A percentile compares a stretch with the other conserved stretches of the same genome.
These are phyloP conservation scores for Linnemannia schmuckeri DNA, from an alignment of 192 early-diverging fungal genomes.

Conservation along the genomic window DNA sequence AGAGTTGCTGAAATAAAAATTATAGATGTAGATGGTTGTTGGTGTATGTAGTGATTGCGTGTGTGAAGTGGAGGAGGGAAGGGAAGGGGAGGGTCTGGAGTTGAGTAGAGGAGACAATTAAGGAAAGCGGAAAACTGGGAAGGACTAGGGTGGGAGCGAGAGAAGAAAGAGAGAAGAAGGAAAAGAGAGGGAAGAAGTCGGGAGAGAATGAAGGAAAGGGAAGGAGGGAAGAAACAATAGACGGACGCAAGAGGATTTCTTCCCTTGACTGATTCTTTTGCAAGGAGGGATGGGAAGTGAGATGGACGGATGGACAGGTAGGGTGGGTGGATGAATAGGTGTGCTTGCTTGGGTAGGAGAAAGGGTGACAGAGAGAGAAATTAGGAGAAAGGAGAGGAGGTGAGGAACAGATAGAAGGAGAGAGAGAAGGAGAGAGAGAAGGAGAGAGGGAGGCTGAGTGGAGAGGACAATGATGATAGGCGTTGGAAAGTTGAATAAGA, in stretches of 20 bases:
- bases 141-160: no score
- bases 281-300: conserved; percentile 1
- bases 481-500: no score
- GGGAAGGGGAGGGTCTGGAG: neutral
- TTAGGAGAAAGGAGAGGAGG: neutral
- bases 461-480: no score
- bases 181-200: neutral
- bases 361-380: neutral
- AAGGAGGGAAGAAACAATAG: neutral
- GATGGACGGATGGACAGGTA: no score
- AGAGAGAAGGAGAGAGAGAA: neutral
- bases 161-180: neutral
- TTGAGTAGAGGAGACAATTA: neutral
- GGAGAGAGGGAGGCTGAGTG: neutral
- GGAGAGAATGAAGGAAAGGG: neutral
- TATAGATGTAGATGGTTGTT: neutral
- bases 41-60: neutral
- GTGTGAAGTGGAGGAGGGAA: neutral
- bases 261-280: neutral
- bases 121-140: no score
- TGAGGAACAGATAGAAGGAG: neutral
- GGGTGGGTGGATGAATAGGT: neutral
- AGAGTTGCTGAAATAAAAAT: no score
- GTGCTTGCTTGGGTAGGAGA: neutral
- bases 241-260: neutral